phyloP scores from a whole-genome alignment of 345 rosid species.

The Zanthoxylum bungeanum region DNA sequence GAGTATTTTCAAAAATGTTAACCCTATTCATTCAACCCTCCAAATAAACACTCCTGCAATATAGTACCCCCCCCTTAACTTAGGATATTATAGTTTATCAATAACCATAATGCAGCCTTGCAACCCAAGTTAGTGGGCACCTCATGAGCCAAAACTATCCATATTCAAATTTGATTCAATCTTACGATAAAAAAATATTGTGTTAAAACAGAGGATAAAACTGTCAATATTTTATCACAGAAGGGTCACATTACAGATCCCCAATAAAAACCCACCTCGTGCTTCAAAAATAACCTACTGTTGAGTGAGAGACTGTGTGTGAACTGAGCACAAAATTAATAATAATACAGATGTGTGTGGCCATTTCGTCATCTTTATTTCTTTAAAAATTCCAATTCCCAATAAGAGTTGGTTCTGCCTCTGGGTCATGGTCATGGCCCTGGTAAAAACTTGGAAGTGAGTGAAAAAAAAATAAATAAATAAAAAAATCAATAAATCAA shows the following conservation, averaged over 20 bases:
- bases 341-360: slow-evolving; percentile 18
- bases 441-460: slow-evolving; percentile 38
- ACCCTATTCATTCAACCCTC: no score
- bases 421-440: slow-evolving; percentile 14
- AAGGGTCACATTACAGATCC: slow-evolving; percentile 40
- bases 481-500: not conserved
- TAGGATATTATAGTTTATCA: no score
- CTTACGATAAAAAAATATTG: not conserved
- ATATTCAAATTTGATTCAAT: not conserved
- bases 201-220: slow-evolving; percentile 2
- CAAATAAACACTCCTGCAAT: no score
- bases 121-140: slow-evolving; percentile 3
- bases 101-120: not conserved
- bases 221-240: not conserved
- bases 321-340: slow-evolving; percentile 5
- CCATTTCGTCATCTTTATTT: slow-evolving; percentile 38
- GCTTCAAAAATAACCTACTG: slow-evolving; percentile 13
- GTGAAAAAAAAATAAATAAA: slow-evolving; percentile 15
- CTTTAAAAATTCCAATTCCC: slow-evolving; percentile 32
- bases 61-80: no score
- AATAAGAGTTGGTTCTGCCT: slow-evolving; percentile 4
- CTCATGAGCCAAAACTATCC: no score
- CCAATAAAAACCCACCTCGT: slow-evolving; percentile 34
- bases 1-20: no score
- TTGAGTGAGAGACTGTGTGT: not conserved